Conservation (phyloP, 176 grass and related monocot species). For the Tillandsia fasciculata region DNA sequence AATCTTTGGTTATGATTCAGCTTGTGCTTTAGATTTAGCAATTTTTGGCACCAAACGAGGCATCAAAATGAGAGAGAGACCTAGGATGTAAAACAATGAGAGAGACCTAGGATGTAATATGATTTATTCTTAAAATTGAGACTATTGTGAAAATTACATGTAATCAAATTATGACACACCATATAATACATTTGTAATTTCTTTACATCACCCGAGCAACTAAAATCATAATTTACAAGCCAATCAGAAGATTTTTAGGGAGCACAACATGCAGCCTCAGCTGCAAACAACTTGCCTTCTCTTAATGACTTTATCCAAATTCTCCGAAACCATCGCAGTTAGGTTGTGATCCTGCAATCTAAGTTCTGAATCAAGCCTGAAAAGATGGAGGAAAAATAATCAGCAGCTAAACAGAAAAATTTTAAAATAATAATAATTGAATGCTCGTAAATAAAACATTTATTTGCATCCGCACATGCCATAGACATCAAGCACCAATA, state of each 20-base stretch:
- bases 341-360: slow-evolving; percentile 75
- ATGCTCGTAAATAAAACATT: neutral
- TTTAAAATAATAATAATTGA: neutral
- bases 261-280: slow-evolving; percentile 23
- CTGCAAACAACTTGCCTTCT: slow-evolving; percentile 39
- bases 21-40: too few species aligned
- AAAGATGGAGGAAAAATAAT: slow-evolving; percentile 16
- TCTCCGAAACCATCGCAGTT: slow-evolving; percentile 65
- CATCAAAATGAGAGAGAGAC: too few species aligned
- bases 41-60: too few species aligned
- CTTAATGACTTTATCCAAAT: slow-evolving; percentile 59
- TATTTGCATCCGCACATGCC: neutral
- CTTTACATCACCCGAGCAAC: slow-evolving; percentile 20
- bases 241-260: slow-evolving; percentile 8
- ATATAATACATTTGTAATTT: slow-evolving; percentile 38
- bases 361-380: slow-evolving; percentile 56
- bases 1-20: too few species aligned
- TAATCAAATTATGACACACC: slow-evolving; percentile 7
- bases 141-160: neutral
- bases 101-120: too few species aligned
- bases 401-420: slow-evolving; percentile 6
- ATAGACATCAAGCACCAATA: too few species aligned
- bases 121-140: too few species aligned
- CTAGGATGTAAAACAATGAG: too few species aligned
- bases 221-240: slow-evolving; percentile 2